phyloP scores from a whole-genome alignment of 768 basidiomycete genomes.

The Rhodotorula sphaerocarpa region DNA sequence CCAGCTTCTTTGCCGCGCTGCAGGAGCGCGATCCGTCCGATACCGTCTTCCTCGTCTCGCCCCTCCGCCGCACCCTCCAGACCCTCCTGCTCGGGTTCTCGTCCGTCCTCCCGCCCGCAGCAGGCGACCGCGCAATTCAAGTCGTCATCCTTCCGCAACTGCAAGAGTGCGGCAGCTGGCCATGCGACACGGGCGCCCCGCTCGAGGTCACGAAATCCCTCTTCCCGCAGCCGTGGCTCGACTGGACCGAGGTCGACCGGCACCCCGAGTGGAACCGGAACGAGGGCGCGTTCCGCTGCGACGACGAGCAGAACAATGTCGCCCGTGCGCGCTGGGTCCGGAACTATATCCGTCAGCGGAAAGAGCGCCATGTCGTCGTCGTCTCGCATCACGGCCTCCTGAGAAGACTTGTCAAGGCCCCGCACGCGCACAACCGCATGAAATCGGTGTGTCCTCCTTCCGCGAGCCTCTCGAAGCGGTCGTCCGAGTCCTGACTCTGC shows the following conservation, averaged over 20 bases:
- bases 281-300: slow-evolving; percentile 15
- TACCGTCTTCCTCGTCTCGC: slow-evolving; percentile 28
- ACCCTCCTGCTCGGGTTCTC: slow-evolving; percentile 24
- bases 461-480: no score
- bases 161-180: slow-evolving; percentile 27
- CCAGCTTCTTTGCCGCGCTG: slow-evolving; percentile 21
- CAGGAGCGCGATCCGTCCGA: slow-evolving; percentile 3
- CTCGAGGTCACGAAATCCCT: slow-evolving; percentile 10
- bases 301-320: slow-evolving; percentile 18
- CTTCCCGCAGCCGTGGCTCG: slow-evolving; percentile 23
- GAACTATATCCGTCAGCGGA: slow-evolving; percentile 7
- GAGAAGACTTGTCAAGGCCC: slow-evolving; percentile 24
- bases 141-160: slow-evolving; percentile 23
- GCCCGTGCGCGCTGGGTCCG: slow-evolving; percentile 27
- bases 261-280: slow-evolving; percentile 29
- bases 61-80: slow-evolving; percentile 33
- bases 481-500: not conserved
- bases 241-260: slow-evolving; percentile 19
- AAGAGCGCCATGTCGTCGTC: slow-evolving; percentile 16
- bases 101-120: slow-evolving; percentile 4
- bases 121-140: not conserved
- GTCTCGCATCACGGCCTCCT: slow-evolving; percentile 28
- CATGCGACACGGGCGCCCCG: slow-evolving; percentile 23
- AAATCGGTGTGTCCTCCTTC: slow-evolving; percentile 4
- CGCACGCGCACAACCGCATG: slow-evolving; percentile 23